A percentile compares a stretch with the other conserved stretches of the same genome.
Evolutionary conservation across 2,329 filamentous ascomycete species (phyloP).

Genomic region (Orbilia quercus): DNA sequence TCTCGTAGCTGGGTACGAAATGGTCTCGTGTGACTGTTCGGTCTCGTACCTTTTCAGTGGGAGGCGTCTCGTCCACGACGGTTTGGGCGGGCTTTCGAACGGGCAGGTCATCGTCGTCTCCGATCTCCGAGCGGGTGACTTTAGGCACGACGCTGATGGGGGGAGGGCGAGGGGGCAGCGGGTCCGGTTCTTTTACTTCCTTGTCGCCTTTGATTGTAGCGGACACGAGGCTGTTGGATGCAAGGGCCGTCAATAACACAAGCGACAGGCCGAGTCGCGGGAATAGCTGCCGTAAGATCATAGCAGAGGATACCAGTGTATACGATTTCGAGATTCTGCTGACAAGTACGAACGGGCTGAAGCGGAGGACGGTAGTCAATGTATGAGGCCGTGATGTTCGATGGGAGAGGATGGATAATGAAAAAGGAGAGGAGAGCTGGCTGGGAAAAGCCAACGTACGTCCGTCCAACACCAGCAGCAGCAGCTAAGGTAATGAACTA

Average conservation of each 20-base stretch:
- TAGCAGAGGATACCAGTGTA: slow-evolving; percentile 3
- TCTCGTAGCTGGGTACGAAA: not conserved
- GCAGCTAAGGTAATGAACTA: slow-evolving; percentile 25
- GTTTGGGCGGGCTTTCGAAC: slow-evolving; percentile 62
- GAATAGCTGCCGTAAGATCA: slow-evolving; percentile 51
- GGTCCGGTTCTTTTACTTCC: slow-evolving; percentile 72
- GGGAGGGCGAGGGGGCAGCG: slow-evolving; percentile 45
- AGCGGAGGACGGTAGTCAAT: not conserved
- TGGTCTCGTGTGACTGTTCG: slow-evolving; percentile 8
- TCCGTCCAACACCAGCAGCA: not conserved
- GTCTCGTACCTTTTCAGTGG: slow-evolving; percentile 60
- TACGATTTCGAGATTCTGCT: not conserved
- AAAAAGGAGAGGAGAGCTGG: slow-evolving; percentile 33
- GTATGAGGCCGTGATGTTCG: not conserved
- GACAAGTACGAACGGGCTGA: not conserved
- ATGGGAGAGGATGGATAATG: slow-evolving; percentile 6
- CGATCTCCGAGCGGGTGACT: slow-evolving; percentile 40
- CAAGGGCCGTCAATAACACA: slow-evolving; percentile 44
- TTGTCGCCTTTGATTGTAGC: slow-evolving; percentile 70
- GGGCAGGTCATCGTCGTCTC: slow-evolving; percentile 43
- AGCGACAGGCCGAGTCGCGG: slow-evolving; percentile 46
- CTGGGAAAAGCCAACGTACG: slow-evolving; percentile 11
- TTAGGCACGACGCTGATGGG: slow-evolving; percentile 49
- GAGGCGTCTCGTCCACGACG: slow-evolving; percentile 61
- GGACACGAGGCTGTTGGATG: slow-evolving; percentile 45